Base-by-base conservation (phyloP, 352 stramenopile species). In the Globisporangium takayamanum region DNA sequence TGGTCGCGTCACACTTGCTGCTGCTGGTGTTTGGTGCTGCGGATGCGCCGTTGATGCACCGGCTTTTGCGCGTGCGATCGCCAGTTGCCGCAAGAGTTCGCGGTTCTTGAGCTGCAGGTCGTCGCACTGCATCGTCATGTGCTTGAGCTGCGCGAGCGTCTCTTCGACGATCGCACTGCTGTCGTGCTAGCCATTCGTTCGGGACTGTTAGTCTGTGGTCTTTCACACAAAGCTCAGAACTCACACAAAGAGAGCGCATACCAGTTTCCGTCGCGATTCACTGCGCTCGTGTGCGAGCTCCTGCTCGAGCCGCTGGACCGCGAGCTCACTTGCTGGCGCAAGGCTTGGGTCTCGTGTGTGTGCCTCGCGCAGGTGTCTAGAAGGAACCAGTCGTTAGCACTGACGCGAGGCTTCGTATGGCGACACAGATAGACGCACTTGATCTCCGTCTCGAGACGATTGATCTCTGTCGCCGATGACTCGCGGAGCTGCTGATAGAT, bases 51-150 rank as follows among this genome's bases (percentile, higher is more conserved):
- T 50, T 39, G 20, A 49, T 49, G 41, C 18, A 2, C 59, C 62
- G 20, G 55, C 62, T 57, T 85, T 86, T 16, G 72, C 66, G 50
- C 80, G 65, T 0, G 78, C 69, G 39, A 93, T 80, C 3, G 83
- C 83, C 14, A 93, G 69, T 53, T 93, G 80, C 0, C 80, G 77
- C 39, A 90, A 60, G 3, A 93, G 60, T 33, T 93, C 80, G 26
- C 80, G 78, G 56, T 93, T 93, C 50, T 89, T 88, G 7, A 87
- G 66, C 42, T 93, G 77, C 2, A 67, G 69, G 45, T 89, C 77
- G 41, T 90, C 72, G 12, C 89, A 48, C 49, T 87, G 68, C 1
- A 62, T 63, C 57, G 87, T 87, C 64, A 84, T 78, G 28, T 75
- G 67, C 51, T 86, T 54, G 55, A 91, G 69, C 61, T 86, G 74